Evolutionary conservation across 805 yeast species (phyloP).

Genomic region (Wickerhamiella bombiphila): DNA sequence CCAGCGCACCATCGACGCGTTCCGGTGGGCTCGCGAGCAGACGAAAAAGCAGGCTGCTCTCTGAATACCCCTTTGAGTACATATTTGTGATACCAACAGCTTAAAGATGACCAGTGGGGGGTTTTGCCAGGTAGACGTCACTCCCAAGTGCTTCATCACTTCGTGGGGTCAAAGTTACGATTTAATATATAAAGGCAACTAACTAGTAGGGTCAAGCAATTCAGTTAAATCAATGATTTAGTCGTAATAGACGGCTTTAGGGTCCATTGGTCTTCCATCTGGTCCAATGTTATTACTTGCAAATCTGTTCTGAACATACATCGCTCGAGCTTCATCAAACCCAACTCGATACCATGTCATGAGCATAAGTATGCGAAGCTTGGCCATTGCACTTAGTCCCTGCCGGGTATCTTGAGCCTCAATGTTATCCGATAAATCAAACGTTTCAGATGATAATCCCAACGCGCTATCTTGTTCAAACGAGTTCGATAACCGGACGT

Average conservation of each 20-base stretch:
- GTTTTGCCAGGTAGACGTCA: too few relatives aligned
- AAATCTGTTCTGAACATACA: constrained; percentile 34
- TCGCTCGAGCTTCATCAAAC: constrained; percentile 57
- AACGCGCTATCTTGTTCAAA: constrained; percentile 9
- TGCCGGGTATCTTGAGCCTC: constrained; percentile 37
- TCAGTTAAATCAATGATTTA: too few relatives aligned
- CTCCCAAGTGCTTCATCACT: too few relatives aligned
- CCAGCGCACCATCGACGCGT: constrained; percentile 70
- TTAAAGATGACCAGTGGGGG: too few relatives aligned
- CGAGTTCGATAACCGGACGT: too few relatives aligned
- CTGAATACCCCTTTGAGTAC: too few relatives aligned
- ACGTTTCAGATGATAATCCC: constrained; percentile 46
- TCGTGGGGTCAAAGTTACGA: too few relatives aligned
- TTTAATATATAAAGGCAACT: too few relatives aligned
- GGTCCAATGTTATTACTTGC: constrained; percentile 40
- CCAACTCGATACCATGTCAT: constrained; percentile 38
- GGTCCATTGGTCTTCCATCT: constrained; percentile 56
- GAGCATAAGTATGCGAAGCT: constrained; percentile 33
- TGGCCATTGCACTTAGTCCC: constrained; percentile 48
- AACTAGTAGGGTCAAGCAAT: too few relatives aligned
- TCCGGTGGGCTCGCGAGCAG: constrained; percentile 93
- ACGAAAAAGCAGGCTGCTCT: constrained; percentile 41
- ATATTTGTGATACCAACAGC: too few relatives aligned
- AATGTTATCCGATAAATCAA: constrained; percentile 38
- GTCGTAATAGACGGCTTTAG: constrained; percentile 34